phyloP scores from a whole-genome alignment of 1,139 yeast genomes.

The Suhomyces bolitotheri region DNA sequence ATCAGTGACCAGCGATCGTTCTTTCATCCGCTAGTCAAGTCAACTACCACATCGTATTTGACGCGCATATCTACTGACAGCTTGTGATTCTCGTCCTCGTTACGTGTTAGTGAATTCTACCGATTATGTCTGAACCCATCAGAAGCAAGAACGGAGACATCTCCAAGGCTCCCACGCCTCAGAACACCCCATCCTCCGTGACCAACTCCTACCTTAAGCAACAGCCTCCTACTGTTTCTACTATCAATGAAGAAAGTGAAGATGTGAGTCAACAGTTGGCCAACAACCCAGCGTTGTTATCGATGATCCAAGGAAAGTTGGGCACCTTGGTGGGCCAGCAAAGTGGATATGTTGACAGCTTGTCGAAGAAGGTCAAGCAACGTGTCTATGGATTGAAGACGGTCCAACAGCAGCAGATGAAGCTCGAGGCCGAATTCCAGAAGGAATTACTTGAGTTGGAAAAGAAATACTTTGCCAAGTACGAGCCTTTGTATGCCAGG shows the following conservation, averaged over 20 bases:
- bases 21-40: too few species aligned
- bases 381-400: slow-evolving; percentile 82
- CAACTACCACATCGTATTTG: too few species aligned
- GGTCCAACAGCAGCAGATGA: slow-evolving; percentile 79
- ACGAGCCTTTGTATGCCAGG: slow-evolving; percentile 74
- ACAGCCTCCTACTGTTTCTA: slow-evolving; percentile 72
- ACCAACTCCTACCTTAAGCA: slow-evolving; percentile 72
- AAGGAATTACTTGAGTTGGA: slow-evolving; percentile 85
- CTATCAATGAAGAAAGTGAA: slow-evolving; percentile 68
- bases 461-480: slow-evolving; percentile 70
- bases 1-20: too few species aligned
- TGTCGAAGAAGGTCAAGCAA: slow-evolving; percentile 74
- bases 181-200: slow-evolving; percentile 94
- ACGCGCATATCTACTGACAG: too few species aligned
- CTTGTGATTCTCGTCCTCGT: too few species aligned
- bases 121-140: slow-evolving; percentile 66
- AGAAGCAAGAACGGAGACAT: slow-evolving; percentile 70
- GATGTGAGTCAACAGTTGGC: slow-evolving; percentile 51
- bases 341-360: slow-evolving; percentile 78
- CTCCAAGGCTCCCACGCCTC: slow-evolving; percentile 97
- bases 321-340: slow-evolving; percentile 83
- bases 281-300: slow-evolving; percentile 73
- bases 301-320: slow-evolving; percentile 89
- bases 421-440: slow-evolving; percentile 88
- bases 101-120: neutral